Percentiles rank a stretch among this genome's conserved stretches.
Evolutionary conservation across 1,284 basidiomycete species (phyloP).

Genomic region (Moniliella sp.): DNA sequence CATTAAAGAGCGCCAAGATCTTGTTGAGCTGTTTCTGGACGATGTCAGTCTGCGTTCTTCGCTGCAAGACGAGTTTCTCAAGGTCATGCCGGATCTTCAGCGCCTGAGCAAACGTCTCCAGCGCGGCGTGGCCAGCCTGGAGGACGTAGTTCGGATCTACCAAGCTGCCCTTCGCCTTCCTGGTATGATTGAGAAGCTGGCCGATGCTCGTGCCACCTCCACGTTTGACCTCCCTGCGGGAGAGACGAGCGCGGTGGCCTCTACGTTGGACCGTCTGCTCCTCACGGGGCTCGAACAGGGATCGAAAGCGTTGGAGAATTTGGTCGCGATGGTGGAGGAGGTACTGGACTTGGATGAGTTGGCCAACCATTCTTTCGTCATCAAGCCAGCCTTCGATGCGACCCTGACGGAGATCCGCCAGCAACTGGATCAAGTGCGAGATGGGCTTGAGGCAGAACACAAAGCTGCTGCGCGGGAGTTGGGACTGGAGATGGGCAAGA

Average conservation of each 20-base stretch:
- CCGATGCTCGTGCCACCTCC: too few species aligned
- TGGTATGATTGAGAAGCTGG: conserved; percentile 47
- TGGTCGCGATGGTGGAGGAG: conserved; percentile 79
- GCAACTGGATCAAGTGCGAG: conserved; percentile 50
- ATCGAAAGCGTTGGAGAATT: too few species aligned
- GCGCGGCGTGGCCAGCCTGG: conserved; percentile 58
- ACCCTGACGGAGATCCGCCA: conserved; percentile 50
- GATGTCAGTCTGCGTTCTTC: conserved; percentile 51
- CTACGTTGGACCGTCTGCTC: too few species aligned
- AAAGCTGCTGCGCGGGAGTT: conserved; percentile 50
- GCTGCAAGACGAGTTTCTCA: conserved; percentile 39
- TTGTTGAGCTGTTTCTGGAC: conserved; percentile 68
- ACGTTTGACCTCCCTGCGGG: too few species aligned
- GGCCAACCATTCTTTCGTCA: conserved; percentile 62
- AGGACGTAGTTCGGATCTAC: conserved; percentile 88
- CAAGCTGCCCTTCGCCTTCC: conserved; percentile 52
- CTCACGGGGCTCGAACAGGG: too few species aligned
- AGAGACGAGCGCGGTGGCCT: too few species aligned
- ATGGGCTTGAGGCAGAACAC: conserved; percentile 68
- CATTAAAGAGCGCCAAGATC: conserved; percentile 51
- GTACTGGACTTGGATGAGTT: conserved; percentile 78
- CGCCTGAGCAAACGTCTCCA: conserved; percentile 81
- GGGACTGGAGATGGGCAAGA: conserved; percentile 73
- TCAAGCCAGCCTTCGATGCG: conserved; percentile 74
- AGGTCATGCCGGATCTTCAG: conserved; percentile 73